These are phyloP conservation scores for Heliamphora pulchella DNA, from an alignment of 179 eudicot species.

Conservation along the genomic window DNA sequence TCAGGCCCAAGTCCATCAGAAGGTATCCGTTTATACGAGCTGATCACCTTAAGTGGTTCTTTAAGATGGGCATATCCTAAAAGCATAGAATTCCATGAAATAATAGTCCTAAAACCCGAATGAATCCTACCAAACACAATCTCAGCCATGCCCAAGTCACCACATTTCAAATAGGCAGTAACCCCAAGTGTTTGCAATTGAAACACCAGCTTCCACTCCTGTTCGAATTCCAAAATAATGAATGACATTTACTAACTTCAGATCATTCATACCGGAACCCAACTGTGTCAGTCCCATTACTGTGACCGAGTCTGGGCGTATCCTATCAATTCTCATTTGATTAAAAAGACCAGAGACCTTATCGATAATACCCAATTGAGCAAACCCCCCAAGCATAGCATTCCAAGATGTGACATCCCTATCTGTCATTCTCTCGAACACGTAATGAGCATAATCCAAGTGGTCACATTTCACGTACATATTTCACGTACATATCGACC, in stretches of 20 bases:
- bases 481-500: slow-evolving; percentile 57
- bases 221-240: slow-evolving; percentile 39
- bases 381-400: slow-evolving; percentile 47
- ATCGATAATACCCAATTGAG: slow-evolving; percentile 34
- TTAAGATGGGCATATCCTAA: slow-evolving; percentile 36
- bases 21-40: slow-evolving; percentile 29
- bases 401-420: slow-evolving; percentile 64
- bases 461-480: too few species aligned
- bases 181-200: slow-evolving; percentile 51
- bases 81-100: slow-evolving; percentile 58
- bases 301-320: slow-evolving; percentile 41
- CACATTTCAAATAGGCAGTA: slow-evolving; percentile 52
- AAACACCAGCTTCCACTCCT: slow-evolving; percentile 43
- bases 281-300: slow-evolving; percentile 43
- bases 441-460: slow-evolving; percentile 28
- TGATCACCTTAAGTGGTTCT: slow-evolving; percentile 19
- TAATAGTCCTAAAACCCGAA: slow-evolving; percentile 27
- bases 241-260: slow-evolving; percentile 28
- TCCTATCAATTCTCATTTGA: slow-evolving; percentile 41
- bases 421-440: slow-evolving; percentile 51
- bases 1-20: slow-evolving; percentile 39
- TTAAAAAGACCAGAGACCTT: slow-evolving; percentile 30
- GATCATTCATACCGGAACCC: slow-evolving; percentile 25
- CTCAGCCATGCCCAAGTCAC: slow-evolving; percentile 42
- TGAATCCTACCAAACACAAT: slow-evolving; percentile 34